These are phyloP conservation scores for Neurospora cerealis DNA, from an alignment of 495 filamentous ascomycete species.

Conservation along the genomic window DNA sequence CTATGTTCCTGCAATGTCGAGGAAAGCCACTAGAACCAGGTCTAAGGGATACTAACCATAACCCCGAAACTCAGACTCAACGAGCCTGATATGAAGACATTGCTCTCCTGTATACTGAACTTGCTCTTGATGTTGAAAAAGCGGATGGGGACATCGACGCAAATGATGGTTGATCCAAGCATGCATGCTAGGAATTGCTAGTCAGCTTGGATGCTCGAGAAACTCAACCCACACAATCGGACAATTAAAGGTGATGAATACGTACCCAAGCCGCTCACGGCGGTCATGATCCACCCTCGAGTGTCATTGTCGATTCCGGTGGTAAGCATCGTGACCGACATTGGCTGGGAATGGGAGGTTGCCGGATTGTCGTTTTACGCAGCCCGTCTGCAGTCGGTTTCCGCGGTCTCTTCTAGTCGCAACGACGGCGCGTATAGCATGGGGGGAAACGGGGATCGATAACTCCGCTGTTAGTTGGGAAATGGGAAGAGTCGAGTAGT, in stretches of 20 bases:
- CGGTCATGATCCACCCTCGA: slow-evolving; percentile 87
- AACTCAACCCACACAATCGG: background rate
- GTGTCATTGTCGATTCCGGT: slow-evolving; percentile 63
- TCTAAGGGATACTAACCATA: slow-evolving; percentile 55
- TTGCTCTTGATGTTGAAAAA: slow-evolving; percentile 57
- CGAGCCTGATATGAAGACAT: slow-evolving; percentile 75
- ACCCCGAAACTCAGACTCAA: slow-evolving; percentile 91
- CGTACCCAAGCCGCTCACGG: slow-evolving; percentile 66
- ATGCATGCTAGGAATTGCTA: slow-evolving; percentile 54
- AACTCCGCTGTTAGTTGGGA: background rate
- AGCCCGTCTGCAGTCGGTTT: background rate
- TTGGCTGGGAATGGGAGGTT: background rate
- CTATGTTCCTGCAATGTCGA: slow-evolving; percentile 1
- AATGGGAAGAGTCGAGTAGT: background rate
- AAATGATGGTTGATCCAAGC: slow-evolving; percentile 74
- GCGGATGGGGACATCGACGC: slow-evolving; percentile 67
- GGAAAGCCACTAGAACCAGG: background rate
- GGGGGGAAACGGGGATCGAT: background rate
- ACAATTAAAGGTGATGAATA: slow-evolving; percentile 6
- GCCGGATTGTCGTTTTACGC: background rate
- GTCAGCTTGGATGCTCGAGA: background rate
- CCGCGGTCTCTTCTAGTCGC: background rate
- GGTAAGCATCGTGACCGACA: slow-evolving; percentile 20
- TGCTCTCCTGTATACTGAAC: slow-evolving; percentile 85
- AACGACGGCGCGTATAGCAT: background rate